Evolutionary conservation across 306 rosid species (phyloP).

Genomic region (Sophora flavescens): DNA sequence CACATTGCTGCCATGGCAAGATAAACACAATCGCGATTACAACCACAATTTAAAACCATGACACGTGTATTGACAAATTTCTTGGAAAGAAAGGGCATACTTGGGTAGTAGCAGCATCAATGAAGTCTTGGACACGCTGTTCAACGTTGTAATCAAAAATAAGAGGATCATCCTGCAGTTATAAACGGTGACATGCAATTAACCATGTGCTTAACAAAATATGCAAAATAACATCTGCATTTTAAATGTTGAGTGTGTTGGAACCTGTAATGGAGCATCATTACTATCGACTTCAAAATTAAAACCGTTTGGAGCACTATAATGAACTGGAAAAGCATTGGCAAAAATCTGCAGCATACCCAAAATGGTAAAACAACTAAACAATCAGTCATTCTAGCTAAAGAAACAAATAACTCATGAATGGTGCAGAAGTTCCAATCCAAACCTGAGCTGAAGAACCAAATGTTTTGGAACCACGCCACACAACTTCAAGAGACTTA

Average conservation of each 20-base stretch:
- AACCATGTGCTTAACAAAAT: slow-evolving; percentile 26
- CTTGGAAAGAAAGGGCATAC: slow-evolving; percentile 50
- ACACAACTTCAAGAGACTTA: slow-evolving; percentile 89
- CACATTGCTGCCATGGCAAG: too few species aligned
- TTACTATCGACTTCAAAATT: slow-evolving; percentile 65
- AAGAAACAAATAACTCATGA: not conserved
- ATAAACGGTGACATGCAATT: slow-evolving; percentile 34
- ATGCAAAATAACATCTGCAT: slow-evolving; percentile 26
- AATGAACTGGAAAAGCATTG: slow-evolving; percentile 81
- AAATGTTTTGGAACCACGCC: slow-evolving; percentile 89
- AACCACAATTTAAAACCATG: too few species aligned
- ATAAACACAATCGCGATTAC: too few species aligned
- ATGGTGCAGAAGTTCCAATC: slow-evolving; percentile 18
- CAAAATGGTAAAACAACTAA: slow-evolving; percentile 21
- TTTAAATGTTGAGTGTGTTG: slow-evolving; percentile 1
- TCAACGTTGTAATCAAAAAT: slow-evolving; percentile 73
- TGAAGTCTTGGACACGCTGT: slow-evolving; percentile 70
- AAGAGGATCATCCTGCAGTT: slow-evolving; percentile 81
- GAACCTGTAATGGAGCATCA: slow-evolving; percentile 73
- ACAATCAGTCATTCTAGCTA: not conserved
- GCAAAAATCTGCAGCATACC: slow-evolving; percentile 70
- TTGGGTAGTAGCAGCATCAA: slow-evolving; percentile 62
- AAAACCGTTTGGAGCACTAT: slow-evolving; percentile 76
- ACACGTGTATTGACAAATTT: not conserved
- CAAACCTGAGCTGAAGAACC: slow-evolving; percentile 86